Evolutionary conservation across 257 asterid genomes (phyloP), one percentile per base, ranked within the genome.

Genomic region (Paulownia fortunei): DNA sequence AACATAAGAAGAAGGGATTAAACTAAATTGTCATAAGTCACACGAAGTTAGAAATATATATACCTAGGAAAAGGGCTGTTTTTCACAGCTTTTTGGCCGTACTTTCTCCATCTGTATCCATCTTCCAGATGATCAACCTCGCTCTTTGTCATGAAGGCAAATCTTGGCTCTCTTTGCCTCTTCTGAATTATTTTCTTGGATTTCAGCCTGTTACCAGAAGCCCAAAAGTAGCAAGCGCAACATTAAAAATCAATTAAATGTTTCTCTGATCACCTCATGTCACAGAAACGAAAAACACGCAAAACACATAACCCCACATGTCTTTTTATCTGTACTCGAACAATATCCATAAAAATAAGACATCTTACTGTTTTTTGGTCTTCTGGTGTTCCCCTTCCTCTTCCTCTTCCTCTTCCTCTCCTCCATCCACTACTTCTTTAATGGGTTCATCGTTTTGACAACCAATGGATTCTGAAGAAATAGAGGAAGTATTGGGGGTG

Each of bases 61-160:
- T n/a, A 89, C 97, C 97, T 90, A 0, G 97, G 96, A 72, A 82
- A 92, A 32, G 96, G 89, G 87, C 97, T 92, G 76, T 92, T 92
- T 83, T 92, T 92, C 30, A 92, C 97, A 82, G 97, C 96, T 68
- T 92, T 92, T 80, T 92, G 97, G 56, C 97, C 97, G 76, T 92
- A 92, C 76, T 92, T 92, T 79, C 97, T 87, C 97, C 97, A 92
- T 86, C 96, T 87, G 73, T 88, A 92, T 8, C 97, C 97, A 74
- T 92, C 97, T 79, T 90, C 96, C 21, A 92, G 81, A 72, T 90
- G 94, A 86, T 92, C 97, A 44, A 90, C 88, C 72, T 92, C 93
- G 61, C 97, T 92, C 83, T 89, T 90, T 37, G 97, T 92, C 97
- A 90, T 92, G 91, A 92, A 92, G 18, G 97, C 97, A 85, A 89